A percentile compares a stretch with the other conserved stretches of the same genome.
phyloP scores from a whole-genome alignment of 116 monocot species.

The Trichopus zeylanicus region DNA sequence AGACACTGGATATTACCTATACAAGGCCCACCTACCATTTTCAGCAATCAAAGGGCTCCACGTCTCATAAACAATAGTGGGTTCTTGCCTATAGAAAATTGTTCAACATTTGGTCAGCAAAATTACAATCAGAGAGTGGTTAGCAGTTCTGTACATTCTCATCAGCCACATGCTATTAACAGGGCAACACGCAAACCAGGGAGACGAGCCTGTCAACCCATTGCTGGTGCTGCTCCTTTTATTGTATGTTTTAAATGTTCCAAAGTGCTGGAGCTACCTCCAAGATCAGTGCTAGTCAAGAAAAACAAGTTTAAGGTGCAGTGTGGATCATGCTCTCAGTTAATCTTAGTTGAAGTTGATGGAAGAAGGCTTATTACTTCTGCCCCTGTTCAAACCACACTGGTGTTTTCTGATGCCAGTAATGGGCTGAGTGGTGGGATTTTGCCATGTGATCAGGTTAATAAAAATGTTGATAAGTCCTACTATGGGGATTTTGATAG shows the following conservation, averaged over 20 bases:
- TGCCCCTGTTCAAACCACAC: conserved; percentile 5
- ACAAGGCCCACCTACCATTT: conserved; percentile 13
- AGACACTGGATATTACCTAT: conserved; percentile 34
- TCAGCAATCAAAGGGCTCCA: conserved; percentile 28
- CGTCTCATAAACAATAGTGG: conserved; percentile 29
- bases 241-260: conserved; percentile 69
- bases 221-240: conserved; percentile 80
- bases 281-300: conserved; percentile 15
- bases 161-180: conserved; percentile 16
- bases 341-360: conserved; percentile 51
- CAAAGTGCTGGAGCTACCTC: conserved; percentile 69
- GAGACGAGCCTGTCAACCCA: conserved; percentile 45
- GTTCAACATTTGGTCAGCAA: conserved; percentile 10
- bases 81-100: conserved; percentile 25
- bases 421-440: conserved; percentile 5
- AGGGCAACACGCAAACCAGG: conserved; percentile 27
- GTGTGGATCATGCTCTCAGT: conserved; percentile 75
- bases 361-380: conserved; percentile 39
- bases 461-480: background rate
- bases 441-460: conserved; percentile 1
- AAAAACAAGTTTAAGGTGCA: conserved; percentile 50
- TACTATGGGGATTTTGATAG: conserved; percentile 14
- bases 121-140: conserved; percentile 26
- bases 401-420: conserved; percentile 7
- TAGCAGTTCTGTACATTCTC: conserved; percentile 23